Evolutionary conservation across 768 basidiomycete genomes (phyloP), one percentile per base, ranked within the genome.

Genomic region (Boletus speciosus): DNA sequence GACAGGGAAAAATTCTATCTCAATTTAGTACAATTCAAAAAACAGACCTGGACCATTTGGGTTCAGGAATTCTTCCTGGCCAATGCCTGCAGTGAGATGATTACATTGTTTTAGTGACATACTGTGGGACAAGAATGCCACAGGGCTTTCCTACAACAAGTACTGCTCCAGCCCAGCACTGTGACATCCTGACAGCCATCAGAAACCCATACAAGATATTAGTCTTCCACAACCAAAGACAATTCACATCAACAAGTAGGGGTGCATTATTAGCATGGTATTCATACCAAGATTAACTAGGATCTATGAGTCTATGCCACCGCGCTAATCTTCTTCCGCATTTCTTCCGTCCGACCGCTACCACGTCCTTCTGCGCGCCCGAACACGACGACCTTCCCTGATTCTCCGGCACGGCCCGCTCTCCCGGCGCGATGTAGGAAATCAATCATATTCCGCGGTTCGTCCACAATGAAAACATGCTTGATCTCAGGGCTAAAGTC

Each of bases 401-500:
- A 66, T 64, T 78, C 68, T 0, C 90, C 90, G 5, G 90, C 91
- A 31, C 93, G 74, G 2, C 85, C 93, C 0, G 88, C 80, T 44
- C 94, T 74, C 15, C 94, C 94, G 0, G 94, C 94, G 5, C 94
- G 84, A 71, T 97, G 94, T 55, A 97, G 68, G 67, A 96, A 95
- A 69, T 97, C 94, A 37, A 95, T 80, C 78, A 88, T 89, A 66
- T 93, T 95, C 60, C 88, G 75, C 19, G 94, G 93, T 64, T 89
- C 83, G 61, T 96, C 94, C 23, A 90, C 78, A 59, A 96, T 86
- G 68, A 97, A 87, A 3, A 96, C 88, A 62, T 94, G 84, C 57
- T 80, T 78, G 60, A 96, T 82, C 5, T 74, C 73, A 0, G 91
- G 85, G 14, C 84, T 76, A 63, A 97, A 97, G 68, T 97, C 94